These are phyloP conservation scores for Thermothielavioides terrestris DNA, from an alignment of 495 filamentous ascomycete genomes.

Conservation along the genomic window DNA sequence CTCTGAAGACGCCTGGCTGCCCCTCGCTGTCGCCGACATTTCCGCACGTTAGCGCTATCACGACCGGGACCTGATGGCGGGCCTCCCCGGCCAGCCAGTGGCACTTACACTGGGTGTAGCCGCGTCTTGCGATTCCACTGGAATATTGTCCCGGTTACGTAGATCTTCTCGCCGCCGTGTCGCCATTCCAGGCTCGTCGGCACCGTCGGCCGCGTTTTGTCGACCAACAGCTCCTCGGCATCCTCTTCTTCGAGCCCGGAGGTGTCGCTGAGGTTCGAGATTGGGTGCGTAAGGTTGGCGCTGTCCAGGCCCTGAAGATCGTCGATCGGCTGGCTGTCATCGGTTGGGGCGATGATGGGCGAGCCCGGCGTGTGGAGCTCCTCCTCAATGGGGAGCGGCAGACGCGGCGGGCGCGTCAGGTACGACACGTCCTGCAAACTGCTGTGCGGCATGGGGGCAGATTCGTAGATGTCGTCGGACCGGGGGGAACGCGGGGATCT, in stretches of 20 bases:
- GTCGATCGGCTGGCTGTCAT: constrained; percentile 46
- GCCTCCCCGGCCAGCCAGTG: no score
- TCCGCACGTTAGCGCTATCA: no score
- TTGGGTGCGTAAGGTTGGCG: constrained; percentile 41
- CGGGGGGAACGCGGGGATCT: constrained; percentile 27
- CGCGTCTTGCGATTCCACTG: constrained; percentile 89
- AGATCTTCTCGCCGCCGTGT: constrained; percentile 72
- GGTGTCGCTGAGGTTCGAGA: constrained; percentile 53
- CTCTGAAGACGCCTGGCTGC: constrained; percentile 53
- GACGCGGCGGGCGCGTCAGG: constrained; percentile 68
- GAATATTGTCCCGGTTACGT: constrained; percentile 93
- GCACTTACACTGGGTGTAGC: constrained; percentile 75
- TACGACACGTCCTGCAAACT: constrained; percentile 49
- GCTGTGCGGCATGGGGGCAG: constrained; percentile 28
- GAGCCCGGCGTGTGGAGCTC: constrained; percentile 78
- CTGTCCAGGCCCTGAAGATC: constrained; percentile 36
- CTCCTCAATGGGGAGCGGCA: constrained; percentile 87
- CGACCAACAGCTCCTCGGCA: constrained; percentile 62
- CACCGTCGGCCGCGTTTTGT: constrained; percentile 55
- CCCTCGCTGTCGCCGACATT: constrained; percentile 35
- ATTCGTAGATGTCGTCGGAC: constrained; percentile 31
- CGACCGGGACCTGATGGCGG: no score
- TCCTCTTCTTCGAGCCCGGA: constrained; percentile 75
- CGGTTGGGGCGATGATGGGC: constrained; percentile 64
- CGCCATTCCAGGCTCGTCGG: constrained; percentile 80